phyloP scores from a whole-genome alignment of 345 rosid species.

The Zanthoxylum bungeanum region DNA sequence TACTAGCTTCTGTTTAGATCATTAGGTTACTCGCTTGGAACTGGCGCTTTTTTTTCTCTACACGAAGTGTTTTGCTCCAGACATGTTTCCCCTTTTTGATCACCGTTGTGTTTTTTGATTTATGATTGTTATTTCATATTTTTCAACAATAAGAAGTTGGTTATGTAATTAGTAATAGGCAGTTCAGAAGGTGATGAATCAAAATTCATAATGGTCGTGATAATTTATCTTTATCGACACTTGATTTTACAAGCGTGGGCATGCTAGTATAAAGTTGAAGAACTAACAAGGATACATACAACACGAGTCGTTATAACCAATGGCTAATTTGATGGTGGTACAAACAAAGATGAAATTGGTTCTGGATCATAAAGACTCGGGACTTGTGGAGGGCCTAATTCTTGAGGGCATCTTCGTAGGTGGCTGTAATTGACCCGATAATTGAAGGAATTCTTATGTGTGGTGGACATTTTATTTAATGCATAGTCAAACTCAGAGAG shows the following conservation, averaged over 20 bases:
- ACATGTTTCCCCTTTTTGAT: too few species aligned
- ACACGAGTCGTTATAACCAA: too few species aligned
- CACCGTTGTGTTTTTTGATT: too few species aligned
- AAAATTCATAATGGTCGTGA: too few species aligned
- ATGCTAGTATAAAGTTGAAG: too few species aligned
- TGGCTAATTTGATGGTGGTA: background rate
- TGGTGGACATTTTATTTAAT: conserved; percentile 77
- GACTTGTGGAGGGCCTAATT: conserved; percentile 75
- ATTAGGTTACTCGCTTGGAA: too few species aligned
- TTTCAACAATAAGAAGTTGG: too few species aligned
- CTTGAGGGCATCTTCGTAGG: conserved; percentile 64
- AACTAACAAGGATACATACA: too few species aligned
- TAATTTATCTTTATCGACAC: background rate
- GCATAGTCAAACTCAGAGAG: conserved; percentile 46
- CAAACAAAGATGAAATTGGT: background rate
- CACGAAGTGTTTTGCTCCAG: background rate
- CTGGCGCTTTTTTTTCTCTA: too few species aligned
- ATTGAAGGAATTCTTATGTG: conserved; percentile 48
- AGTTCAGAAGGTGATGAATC: too few species aligned
- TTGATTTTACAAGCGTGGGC: background rate
- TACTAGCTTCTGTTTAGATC: background rate
- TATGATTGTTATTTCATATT: too few species aligned
- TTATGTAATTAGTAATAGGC: too few species aligned
- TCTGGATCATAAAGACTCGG: conserved; percentile 36
- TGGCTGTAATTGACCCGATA: conserved; percentile 22